These are phyloP conservation scores for Penicillium sp. DNA, from an alignment of 2,329 filamentous ascomycete species.

Conservation along the genomic window DNA sequence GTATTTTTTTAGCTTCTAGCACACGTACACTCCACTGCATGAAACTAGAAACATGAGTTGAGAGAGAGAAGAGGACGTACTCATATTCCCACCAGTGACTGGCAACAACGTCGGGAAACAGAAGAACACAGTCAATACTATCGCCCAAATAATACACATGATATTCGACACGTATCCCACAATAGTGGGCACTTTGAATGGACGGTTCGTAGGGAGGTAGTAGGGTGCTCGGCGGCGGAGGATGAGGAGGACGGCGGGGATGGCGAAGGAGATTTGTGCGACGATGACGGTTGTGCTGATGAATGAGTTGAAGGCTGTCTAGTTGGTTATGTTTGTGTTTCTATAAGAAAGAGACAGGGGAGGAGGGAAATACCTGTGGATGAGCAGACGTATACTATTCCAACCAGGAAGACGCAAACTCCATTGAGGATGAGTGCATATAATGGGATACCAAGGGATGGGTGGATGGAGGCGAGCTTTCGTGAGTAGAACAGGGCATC, in stretches of 20 bases:
- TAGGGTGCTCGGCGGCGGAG: constrained; percentile 15
- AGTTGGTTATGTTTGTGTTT: not conserved
- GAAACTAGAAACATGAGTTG: not conserved
- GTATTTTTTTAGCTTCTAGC: not conserved
- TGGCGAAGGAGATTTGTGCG: constrained; percentile 30
- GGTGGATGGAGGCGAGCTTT: constrained; percentile 17
- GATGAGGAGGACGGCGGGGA: constrained; percentile 26
- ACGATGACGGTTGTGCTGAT: constrained; percentile 30
- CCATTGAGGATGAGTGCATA: constrained; percentile 25
- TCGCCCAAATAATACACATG: constrained; percentile 25
- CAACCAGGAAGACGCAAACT: constrained; percentile 23
- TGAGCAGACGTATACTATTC: constrained; percentile 30
- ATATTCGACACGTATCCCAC: constrained; percentile 25
- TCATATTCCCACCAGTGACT: constrained; percentile 29
- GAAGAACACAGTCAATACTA: constrained; percentile 28
- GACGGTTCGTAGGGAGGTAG: constrained; percentile 24
- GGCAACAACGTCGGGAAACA: constrained; percentile 26
- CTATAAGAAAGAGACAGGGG: not conserved
- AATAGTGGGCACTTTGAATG: constrained; percentile 21
- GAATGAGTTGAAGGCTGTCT: constrained; percentile 25
- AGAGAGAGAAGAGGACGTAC: constrained; percentile 18
- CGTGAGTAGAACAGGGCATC: constrained; percentile 36
- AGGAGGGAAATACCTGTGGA: constrained; percentile 21
- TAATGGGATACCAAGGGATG: constrained; percentile 22
- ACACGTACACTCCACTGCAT: not conserved